These are phyloP conservation scores for Microdochium nivale DNA, from an alignment of 2,329 filamentous ascomycete species.

Conservation along the genomic window DNA sequence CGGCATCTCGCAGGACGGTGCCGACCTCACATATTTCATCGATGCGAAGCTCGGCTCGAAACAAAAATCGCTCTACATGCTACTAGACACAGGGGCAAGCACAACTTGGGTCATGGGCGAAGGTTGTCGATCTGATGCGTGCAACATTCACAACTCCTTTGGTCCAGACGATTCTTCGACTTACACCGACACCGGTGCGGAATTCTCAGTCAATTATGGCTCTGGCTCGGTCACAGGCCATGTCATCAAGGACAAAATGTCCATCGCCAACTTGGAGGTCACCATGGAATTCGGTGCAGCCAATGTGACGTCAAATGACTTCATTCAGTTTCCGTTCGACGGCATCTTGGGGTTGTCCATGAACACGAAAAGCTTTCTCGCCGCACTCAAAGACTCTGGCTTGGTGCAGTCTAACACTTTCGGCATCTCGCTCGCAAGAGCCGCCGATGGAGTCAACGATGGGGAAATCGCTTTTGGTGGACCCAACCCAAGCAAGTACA, in stretches of 20 bases:
- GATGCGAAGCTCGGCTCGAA: constrained; percentile 47
- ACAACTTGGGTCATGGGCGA: constrained; percentile 80
- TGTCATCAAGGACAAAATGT: constrained; percentile 57
- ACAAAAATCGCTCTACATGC: constrained; percentile 47
- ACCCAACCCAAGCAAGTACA: constrained; percentile 57
- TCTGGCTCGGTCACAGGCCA: constrained; percentile 64
- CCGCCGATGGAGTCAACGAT: constrained; percentile 54
- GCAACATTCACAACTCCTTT: constrained; percentile 61
- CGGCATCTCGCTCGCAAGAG: constrained; percentile 61
- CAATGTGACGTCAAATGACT: constrained; percentile 62
- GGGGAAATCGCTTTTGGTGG: constrained; percentile 74
- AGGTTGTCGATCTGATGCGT: constrained; percentile 58
- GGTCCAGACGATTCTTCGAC: constrained; percentile 57
- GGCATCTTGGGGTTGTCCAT: constrained; percentile 76
- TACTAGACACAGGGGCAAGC: constrained; percentile 58
- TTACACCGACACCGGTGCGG: constrained; percentile 40
- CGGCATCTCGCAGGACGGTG: constrained; percentile 55
- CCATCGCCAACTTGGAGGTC: constrained; percentile 56
- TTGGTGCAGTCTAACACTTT: constrained; percentile 57
- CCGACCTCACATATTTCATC: constrained; percentile 58
- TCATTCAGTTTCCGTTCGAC: constrained; percentile 73
- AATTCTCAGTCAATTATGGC: constrained; percentile 67
- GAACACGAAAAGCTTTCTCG: constrained; percentile 59
- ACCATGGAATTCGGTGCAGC: constrained; percentile 66
- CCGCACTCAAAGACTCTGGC: constrained; percentile 47